Evolutionary conservation across 1,284 basidiomycete genomes (phyloP), one percentile per base, ranked within the genome.

Genomic region (Apiotrichum montevideense): DNA sequence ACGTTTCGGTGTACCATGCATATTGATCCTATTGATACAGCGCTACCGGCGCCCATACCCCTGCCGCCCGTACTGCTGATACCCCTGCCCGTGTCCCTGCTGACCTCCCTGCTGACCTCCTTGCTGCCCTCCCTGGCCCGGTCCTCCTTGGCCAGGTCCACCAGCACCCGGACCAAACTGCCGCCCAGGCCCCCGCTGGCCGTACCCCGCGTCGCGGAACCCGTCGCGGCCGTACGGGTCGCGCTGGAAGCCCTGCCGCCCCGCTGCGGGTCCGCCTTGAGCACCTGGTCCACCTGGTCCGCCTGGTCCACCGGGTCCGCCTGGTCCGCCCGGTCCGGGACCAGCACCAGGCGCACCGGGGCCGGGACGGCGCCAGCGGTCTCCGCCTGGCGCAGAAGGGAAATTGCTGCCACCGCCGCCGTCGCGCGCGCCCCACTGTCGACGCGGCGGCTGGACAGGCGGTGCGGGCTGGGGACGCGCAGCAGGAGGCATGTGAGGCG

Each of bases 341-440:
- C 33, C 33, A 29, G 33, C 39, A 34, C 37, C 52, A 52, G 1
- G 6, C 5, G 32, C 9, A 33, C 44, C 44, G 55, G 42, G 32
- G 8, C 32, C 43, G 11, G 47, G 40, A 9, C 49, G 49, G 29
- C 40, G 49, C 49, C 49, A 51, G 11, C 49, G 39, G 41, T 50
- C 48, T 6, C 48, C 48, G 10, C 29, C 13, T 3, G 11, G 32
- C 13, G 35, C 41, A 5, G 34, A 41, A 46, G 32, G 52, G 3
- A 53, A 49, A 33, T 37, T 47, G 2, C 41, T 43, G 35, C 52
- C 55, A 44, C 50, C 50, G 35, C 49, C 43, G 10, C 54, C 52
- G 5, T 56, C 58, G 41, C 65, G 67, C 35, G 55, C 50, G 13
- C 52, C 54, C 57, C 50, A 52, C 41, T 56, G 51, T 10, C 55